Percentiles rank a stretch among this genome's conserved stretches.
These are phyloP conservation scores for Cenchrus fungigraminus DNA, from an alignment of 176 grass and related monocot genomes.

Conservation along the genomic window DNA sequence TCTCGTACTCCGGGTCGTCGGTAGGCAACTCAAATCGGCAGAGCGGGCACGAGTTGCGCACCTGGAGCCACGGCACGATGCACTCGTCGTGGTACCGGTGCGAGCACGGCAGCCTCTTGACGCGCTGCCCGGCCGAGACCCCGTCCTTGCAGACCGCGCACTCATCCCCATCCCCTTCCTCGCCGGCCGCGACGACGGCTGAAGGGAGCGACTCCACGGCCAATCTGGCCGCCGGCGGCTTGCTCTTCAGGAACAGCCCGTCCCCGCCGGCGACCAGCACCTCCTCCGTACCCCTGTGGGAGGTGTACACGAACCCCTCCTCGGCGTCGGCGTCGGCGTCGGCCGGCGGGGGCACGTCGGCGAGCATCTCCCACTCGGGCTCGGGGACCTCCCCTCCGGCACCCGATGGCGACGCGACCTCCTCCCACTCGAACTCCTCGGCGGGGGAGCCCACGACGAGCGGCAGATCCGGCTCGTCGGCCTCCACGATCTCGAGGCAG, in stretches of 20 bases:
- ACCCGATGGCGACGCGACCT: conserved; percentile 47
- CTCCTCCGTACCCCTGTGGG: conserved; percentile 53
- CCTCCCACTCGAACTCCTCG: conserved; percentile 79
- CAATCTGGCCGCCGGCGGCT: conserved; percentile 61
- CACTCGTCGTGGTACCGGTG: conserved; percentile 89
- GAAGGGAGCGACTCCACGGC: conserved; percentile 60
- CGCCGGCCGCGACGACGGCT: conserved; percentile 39
- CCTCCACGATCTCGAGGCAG: conserved; percentile 62
- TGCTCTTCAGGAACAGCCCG: conserved; percentile 52
- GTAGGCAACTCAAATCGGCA: conserved; percentile 91
- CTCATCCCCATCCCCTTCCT: conserved; percentile 54
- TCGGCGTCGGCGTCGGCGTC: conserved; percentile 37
- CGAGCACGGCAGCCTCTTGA: conserved; percentile 76
- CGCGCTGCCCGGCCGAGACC: conserved; percentile 50
- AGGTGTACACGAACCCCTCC: conserved; percentile 80
- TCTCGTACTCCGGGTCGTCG: conserved; percentile 82
- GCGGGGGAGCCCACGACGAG: neutral
- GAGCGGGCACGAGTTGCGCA: conserved; percentile 92
- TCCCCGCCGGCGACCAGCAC: conserved; percentile 71
- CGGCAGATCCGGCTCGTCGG: conserved; percentile 52
- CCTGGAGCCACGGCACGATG: conserved; percentile 84
- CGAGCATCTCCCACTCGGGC: conserved; percentile 76
- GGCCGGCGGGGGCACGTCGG: conserved; percentile 35
- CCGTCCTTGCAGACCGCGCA: conserved; percentile 86
- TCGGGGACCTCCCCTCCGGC: conserved; percentile 11